A percentile compares a stretch with the other conserved stretches of the same genome.
These are phyloP conservation scores for Dioscorea cayenensis DNA, from an alignment of 116 monocot species.

Conservation along the genomic window DNA sequence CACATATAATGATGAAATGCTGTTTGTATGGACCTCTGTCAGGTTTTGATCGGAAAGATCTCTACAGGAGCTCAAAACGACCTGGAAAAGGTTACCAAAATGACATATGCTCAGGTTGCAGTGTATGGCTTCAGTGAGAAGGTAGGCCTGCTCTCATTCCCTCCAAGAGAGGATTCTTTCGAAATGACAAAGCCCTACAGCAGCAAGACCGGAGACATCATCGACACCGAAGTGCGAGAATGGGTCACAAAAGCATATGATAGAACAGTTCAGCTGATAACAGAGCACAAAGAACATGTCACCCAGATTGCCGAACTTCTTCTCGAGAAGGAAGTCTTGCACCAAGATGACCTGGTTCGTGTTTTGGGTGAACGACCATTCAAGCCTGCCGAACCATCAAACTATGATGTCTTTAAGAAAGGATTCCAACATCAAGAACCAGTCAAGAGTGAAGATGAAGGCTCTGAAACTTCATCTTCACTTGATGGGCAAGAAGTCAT, in stretches of 20 bases:
- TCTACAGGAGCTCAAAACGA: conserved; percentile 98
- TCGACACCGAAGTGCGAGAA: conserved; percentile 85
- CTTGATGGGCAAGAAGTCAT: conserved; percentile 57
- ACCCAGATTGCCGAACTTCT: conserved; percentile 79
- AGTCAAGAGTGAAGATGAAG: conserved; percentile 15
- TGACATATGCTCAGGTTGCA: conserved; percentile 98
- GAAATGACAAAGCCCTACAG: conserved; percentile 90
- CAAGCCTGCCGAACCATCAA: conserved; percentile 51
- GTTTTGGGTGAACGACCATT: conserved; percentile 91
- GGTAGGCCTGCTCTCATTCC: conserved; percentile 95
- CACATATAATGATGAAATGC: no score
- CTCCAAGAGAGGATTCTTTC: conserved; percentile 63
- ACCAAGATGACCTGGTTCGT: conserved; percentile 74
- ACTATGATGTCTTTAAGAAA: conserved; percentile 68
- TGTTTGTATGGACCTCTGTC: not conserved
- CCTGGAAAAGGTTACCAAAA: conserved; percentile 92
- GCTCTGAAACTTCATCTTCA: not conserved
- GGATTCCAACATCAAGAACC: conserved; percentile 54
- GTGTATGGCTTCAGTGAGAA: conserved; percentile 96
- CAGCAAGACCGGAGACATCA: conserved; percentile 84
- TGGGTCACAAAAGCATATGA: conserved; percentile 76
- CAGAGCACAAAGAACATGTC: conserved; percentile 67
- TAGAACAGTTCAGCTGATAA: conserved; percentile 53
- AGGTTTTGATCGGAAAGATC: conserved; percentile 91
- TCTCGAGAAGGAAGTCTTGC: conserved; percentile 92